Evolutionary conservation across 2,329 filamentous ascomycete genomes (phyloP).

Genomic region (Ophiocordyceps sinensis): DNA sequence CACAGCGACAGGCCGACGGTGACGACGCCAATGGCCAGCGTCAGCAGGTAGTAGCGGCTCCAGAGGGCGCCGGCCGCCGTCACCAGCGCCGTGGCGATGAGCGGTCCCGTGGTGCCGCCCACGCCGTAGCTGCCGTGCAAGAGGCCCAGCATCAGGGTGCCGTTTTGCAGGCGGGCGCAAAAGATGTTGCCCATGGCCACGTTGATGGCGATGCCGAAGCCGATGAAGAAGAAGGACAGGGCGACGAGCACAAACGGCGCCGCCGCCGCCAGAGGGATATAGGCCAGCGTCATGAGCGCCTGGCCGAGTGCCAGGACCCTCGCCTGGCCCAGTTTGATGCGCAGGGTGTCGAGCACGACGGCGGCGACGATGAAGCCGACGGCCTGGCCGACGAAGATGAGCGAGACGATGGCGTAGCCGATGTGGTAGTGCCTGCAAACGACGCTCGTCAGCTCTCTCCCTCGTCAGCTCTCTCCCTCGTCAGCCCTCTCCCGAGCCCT

Average conservation of each 20-base stretch:
- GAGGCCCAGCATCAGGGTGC: slow-evolving; percentile 41
- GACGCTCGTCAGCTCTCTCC: neutral
- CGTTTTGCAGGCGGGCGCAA: slow-evolving; percentile 36
- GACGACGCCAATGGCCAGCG: slow-evolving; percentile 39
- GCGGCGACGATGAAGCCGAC: slow-evolving; percentile 63
- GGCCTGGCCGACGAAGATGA: slow-evolving; percentile 70
- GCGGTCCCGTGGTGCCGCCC: slow-evolving; percentile 51
- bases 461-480: neutral
- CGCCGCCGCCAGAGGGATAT: slow-evolving; percentile 48
- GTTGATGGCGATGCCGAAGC: slow-evolving; percentile 32
- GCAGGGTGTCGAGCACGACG: slow-evolving; percentile 49
- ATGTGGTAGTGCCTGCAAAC: slow-evolving; percentile 47
- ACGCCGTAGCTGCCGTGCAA: slow-evolving; percentile 56
- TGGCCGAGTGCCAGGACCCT: slow-evolving; percentile 47
- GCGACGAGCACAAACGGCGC: slow-evolving; percentile 59
- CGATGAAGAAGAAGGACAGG: slow-evolving; percentile 51
- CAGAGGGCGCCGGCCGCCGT: slow-evolving; percentile 43
- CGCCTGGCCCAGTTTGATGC: slow-evolving; percentile 48
- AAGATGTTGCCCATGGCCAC: slow-evolving; percentile 46
- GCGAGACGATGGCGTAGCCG: slow-evolving; percentile 62
- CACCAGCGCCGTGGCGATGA: slow-evolving; percentile 62
- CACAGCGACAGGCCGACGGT: slow-evolving; percentile 47
- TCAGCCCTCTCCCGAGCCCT: neutral
- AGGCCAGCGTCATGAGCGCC: slow-evolving; percentile 42
- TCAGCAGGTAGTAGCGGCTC: slow-evolving; percentile 60